Evolutionary conservation across 306 rosid species (phyloP), one percentile per base, ranked within the genome.

Genomic region (Prunus armeniaca): DNA sequence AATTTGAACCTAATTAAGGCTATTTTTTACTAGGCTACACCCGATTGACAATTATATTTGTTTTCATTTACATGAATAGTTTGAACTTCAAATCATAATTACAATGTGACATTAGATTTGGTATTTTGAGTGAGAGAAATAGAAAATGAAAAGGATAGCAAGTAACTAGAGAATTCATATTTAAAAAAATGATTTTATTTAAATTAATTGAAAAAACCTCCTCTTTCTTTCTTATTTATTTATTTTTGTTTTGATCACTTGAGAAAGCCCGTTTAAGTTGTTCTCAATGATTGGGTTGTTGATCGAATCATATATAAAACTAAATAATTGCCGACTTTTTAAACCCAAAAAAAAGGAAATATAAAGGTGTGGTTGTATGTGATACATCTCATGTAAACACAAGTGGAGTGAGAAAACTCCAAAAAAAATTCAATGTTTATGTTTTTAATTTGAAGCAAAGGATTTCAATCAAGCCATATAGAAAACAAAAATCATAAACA

Each of bases 391-490:
- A 12, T 54, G 34, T 24, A n/a, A 54, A n/a, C 65, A 71, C 65
- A 71, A 71, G 65, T 32, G 25, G 75, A 71, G 51, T 20, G 65
- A 32, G 65, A 71, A 45, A 55, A 34, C 14, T 71, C 32, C 75
- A 55, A 67, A 54, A 54, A 3, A 56, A 54, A 71, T 12, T n/a
- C 15, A 55, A 52, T 71, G 34, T 34, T 17, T 55, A 7, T 30
- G 75, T 32, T 71, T 55, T n/a, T 62, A 19, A 62, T 51, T 54
- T 32, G 34, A 12, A 19, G 13, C 6, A 0, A 70, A 12, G 49
- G 28, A 1, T 50, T 51, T 17, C 13, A 30, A 70, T 11, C 27
- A 9, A 27, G 10, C 49, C 49, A 34, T 65, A 8, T 38, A 38
- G 43, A 11, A 17, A 32, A 7, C 8, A 30, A 9, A 30, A 22